Percentiles rank a stretch among this genome's conserved stretches.
Conservation (phyloP, 768 basidiomycete genomes). For the Boletus patriciae region DNA sequence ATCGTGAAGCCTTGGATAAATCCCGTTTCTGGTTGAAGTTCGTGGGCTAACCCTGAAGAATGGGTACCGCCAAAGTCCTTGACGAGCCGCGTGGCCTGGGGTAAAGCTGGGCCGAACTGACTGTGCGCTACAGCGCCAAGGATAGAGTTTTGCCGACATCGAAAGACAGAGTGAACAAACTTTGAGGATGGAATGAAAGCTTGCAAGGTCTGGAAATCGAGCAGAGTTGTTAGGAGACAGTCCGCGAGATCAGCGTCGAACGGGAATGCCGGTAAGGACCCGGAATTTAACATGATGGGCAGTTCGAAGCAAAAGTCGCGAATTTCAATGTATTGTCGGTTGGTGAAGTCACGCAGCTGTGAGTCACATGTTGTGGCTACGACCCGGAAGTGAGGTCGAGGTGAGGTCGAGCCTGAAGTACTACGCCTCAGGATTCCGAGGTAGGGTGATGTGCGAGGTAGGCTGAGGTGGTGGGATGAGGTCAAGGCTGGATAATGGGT, state of each 20-base stretch:
- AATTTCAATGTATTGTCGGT: neutral
- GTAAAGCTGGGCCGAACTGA: no score
- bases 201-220: slow-evolving; percentile 30
- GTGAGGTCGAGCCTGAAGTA: no score
- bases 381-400: no score
- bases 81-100: no score
- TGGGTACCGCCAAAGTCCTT: no score
- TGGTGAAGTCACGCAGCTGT: neutral
- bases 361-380: no score
- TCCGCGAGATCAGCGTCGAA: slow-evolving; percentile 34
- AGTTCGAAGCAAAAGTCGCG: neutral
- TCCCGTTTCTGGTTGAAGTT: slow-evolving; percentile 10
- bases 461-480: no score
- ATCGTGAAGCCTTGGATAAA: neutral
- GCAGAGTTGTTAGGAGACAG: slow-evolving; percentile 28
- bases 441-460: no score
- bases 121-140: no score
- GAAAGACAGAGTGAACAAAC: slow-evolving; percentile 32
- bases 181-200: slow-evolving; percentile 31
- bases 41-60: slow-evolving; percentile 3
- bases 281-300: slow-evolving; percentile 1
- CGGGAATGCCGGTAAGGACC: neutral
- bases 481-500: no score
- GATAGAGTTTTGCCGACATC: slow-evolving; percentile 31
- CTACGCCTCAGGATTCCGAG: no score